These are phyloP conservation scores for Melampsora larici-populina DNA, from an alignment of 1,284 basidiomycete genomes.

Conservation along the genomic window DNA sequence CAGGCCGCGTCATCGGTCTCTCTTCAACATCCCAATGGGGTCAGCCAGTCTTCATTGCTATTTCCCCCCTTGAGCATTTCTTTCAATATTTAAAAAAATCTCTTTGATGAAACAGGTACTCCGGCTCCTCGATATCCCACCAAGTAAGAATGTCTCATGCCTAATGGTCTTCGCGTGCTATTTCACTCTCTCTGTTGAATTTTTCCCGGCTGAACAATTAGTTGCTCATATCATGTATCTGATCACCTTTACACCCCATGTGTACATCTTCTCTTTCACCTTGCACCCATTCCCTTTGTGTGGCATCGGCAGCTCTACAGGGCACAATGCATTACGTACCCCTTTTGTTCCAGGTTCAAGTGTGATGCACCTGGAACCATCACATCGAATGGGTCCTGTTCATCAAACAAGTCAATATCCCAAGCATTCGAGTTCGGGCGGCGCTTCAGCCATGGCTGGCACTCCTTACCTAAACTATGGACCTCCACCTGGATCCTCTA, in stretches of 20 bases:
- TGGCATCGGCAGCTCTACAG: slow-evolving; percentile 9
- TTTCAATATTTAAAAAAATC: background rate
- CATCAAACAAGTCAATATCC: background rate
- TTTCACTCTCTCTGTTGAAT: background rate
- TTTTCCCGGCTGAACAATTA: background rate
- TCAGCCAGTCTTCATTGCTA: background rate
- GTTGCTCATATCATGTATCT: no score
- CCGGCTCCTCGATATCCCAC: slow-evolving; percentile 27
- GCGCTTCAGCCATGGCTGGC: background rate
- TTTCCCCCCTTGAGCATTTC: background rate
- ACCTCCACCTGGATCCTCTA: background rate
- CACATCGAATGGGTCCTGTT: background rate
- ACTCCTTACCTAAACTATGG: background rate
- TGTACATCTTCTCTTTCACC: background rate
- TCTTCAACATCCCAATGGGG: background rate
- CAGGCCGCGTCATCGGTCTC: slow-evolving; percentile 11
- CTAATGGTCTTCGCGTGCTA: background rate
- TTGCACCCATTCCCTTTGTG: background rate
- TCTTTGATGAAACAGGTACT: slow-evolving; percentile 12
- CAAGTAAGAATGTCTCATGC: slow-evolving; percentile 7
- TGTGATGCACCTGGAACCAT: background rate
- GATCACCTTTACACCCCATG: no score
- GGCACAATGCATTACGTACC: slow-evolving; percentile 26
- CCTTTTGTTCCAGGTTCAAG: slow-evolving; percentile 33
- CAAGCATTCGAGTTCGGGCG: background rate